Conservation (phyloP, 495 filamentous ascomycete species). For the Tuber brumale region DNA sequence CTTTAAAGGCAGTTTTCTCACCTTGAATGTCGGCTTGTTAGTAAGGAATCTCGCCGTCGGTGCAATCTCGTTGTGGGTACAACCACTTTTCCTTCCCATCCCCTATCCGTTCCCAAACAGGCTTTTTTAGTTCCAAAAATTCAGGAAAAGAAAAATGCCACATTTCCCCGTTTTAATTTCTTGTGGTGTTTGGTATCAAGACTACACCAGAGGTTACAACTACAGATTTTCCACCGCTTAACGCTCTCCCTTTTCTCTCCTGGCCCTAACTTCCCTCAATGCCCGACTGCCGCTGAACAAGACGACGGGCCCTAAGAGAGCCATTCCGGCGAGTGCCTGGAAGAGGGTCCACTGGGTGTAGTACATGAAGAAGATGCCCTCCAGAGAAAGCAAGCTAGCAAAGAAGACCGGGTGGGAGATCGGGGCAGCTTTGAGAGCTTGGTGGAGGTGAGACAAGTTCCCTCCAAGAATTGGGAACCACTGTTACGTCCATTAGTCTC, state of each 20-base stretch:
- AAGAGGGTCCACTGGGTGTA: slow-evolving; percentile 92
- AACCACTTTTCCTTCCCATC: too few relatives aligned
- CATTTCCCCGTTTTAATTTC: slow-evolving; percentile 3
- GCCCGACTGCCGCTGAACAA: slow-evolving; percentile 89
- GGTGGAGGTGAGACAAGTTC: slow-evolving; percentile 71
- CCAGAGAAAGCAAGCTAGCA: slow-evolving; percentile 74
- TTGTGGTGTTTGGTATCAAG: background rate
- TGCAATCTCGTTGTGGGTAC: too few relatives aligned
- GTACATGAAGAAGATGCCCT: slow-evolving; percentile 90
- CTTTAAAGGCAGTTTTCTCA: too few relatives aligned
- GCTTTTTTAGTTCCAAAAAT: slow-evolving; percentile 5
- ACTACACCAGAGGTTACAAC: background rate
- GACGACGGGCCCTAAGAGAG: slow-evolving; percentile 59
- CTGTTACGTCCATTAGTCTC: slow-evolving; percentile 18
- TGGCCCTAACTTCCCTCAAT: slow-evolving; percentile 81
- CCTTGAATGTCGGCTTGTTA: too few relatives aligned
- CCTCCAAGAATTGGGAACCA: slow-evolving; percentile 59
- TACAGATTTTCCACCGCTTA: slow-evolving; percentile 41
- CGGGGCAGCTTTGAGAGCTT: slow-evolving; percentile 65
- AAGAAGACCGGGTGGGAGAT: slow-evolving; percentile 75
- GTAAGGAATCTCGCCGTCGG: too few relatives aligned
- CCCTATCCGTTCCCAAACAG: background rate
- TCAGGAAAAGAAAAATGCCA: slow-evolving; percentile 8
- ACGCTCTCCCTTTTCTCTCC: slow-evolving; percentile 72
- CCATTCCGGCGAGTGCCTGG: slow-evolving; percentile 70